Evolutionary conservation across 1,284 basidiomycete genomes (phyloP).

Genomic region (Sanghuangporus sanghuang): DNA sequence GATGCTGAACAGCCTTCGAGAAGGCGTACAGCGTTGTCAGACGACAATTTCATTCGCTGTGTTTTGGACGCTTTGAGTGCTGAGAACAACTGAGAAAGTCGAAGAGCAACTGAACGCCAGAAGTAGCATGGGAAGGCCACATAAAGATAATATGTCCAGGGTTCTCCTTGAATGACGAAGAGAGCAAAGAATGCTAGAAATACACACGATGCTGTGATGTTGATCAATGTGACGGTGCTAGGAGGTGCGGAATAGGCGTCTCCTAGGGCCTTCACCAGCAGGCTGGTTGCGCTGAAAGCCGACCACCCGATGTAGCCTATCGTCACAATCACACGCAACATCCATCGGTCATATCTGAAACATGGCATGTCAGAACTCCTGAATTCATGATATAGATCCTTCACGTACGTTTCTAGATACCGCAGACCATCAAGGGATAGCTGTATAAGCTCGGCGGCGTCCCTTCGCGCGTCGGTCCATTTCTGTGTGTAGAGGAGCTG

Average conservation of each 20-base stretch:
- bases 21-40: neutral
- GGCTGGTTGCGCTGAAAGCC: slow-evolving; percentile 52
- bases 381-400: neutral
- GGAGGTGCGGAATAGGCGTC: neutral
- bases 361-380: neutral
- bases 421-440: slow-evolving; percentile 61
- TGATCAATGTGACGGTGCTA: slow-evolving; percentile 12
- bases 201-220: neutral
- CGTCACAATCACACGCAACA: slow-evolving; percentile 68
- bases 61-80: neutral
- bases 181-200: slow-evolving; percentile 37
- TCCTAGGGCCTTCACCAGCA: slow-evolving; percentile 32
- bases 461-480: slow-evolving; percentile 47
- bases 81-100: neutral
- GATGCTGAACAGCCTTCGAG: neutral
- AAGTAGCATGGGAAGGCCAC: slow-evolving; percentile 73
- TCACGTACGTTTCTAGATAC: slow-evolving; percentile 72
- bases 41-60: neutral
- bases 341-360: slow-evolving; percentile 63
- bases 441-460: slow-evolving; percentile 52
- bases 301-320: slow-evolving; percentile 79
- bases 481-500: slow-evolving; percentile 36
- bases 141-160: slow-evolving; percentile 77
- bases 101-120: slow-evolving; percentile 42
- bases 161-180: slow-evolving; percentile 62